Evolutionary conservation across 768 basidiomycete genomes (phyloP).

Genomic region (Kwoniella dejecticola): DNA sequence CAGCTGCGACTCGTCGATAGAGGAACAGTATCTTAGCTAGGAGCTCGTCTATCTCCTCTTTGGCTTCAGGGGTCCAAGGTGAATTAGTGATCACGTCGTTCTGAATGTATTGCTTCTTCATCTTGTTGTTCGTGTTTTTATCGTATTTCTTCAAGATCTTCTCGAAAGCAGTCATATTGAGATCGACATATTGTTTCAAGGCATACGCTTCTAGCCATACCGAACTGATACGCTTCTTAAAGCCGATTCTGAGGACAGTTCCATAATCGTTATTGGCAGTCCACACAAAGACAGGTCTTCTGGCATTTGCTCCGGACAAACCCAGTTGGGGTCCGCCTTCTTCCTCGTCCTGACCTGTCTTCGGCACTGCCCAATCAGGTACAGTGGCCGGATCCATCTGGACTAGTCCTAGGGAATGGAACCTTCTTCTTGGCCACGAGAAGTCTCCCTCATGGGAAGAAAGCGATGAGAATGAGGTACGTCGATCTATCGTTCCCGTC

Average conservation of each 20-base stretch:
- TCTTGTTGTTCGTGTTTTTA: conserved; percentile 71
- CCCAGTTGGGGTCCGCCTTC: conserved; percentile 56
- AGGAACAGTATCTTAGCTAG: conserved; percentile 67
- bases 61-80: conserved; percentile 71
- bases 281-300: conserved; percentile 65
- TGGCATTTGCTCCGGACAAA: conserved; percentile 51
- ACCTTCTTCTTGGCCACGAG: conserved; percentile 25
- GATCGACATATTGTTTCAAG: conserved; percentile 81
- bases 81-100: conserved; percentile 66
- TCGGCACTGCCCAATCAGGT: conserved; percentile 25
- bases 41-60: conserved; percentile 65
- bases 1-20: conserved; percentile 82
- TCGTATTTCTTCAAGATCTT: conserved; percentile 98
- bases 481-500: conserved; percentile 20
- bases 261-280: conserved; percentile 72
- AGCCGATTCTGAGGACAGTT: conserved; percentile 76
- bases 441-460: conserved; percentile 44
- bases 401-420: conserved; percentile 43
- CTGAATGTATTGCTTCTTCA: conserved; percentile 77
- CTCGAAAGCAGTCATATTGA: conserved; percentile 89
- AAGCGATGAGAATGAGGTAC: conserved; percentile 43
- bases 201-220: conserved; percentile 76
- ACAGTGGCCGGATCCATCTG: conserved; percentile 46
- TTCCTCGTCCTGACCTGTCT: conserved; percentile 25
- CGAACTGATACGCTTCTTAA: conserved; percentile 83